Conservation (phyloP, 169 alveolate genomes). For the Miamiensis avidus region DNA sequence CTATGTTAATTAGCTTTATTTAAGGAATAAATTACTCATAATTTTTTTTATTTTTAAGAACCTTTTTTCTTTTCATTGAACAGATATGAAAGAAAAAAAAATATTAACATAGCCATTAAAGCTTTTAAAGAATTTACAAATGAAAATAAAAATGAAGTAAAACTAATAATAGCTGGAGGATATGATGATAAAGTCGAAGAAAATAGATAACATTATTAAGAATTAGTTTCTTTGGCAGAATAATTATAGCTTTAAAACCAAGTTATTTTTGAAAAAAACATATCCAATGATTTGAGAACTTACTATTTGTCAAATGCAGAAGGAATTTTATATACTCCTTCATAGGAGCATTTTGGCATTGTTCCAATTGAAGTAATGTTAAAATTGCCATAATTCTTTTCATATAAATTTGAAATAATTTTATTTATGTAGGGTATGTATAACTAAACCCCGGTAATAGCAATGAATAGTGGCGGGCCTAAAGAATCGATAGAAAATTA, state of each 20-base stretch:
- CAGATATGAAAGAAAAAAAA: constrained; percentile 91
- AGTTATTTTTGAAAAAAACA: constrained; percentile 83
- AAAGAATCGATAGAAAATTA: constrained; percentile 87
- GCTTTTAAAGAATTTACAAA: constrained; percentile 74
- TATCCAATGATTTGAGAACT: constrained; percentile 78
- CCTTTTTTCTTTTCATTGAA: constrained; percentile 79
- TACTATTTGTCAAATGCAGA: constrained; percentile 76
- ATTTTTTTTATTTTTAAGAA: too few relatives aligned
- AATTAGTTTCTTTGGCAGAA: constrained; percentile 57
- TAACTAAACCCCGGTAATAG: constrained; percentile 88
- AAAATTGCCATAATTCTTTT: too few relatives aligned
- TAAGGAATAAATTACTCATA: too few relatives aligned
- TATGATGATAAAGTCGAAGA: constrained; percentile 88
- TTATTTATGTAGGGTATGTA: constrained; percentile 75
- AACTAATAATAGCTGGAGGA: constrained; percentile 92
- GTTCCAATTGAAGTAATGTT: constrained; percentile 87
- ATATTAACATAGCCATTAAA: constrained; percentile 84
- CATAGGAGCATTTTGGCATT: constrained; percentile 95
- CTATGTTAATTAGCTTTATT: too few relatives aligned
- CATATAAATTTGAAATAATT: too few relatives aligned
- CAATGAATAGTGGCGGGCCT: constrained; percentile 95
- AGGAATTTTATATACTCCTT: constrained; percentile 93
- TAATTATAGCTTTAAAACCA: constrained; percentile 43
- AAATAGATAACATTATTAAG: constrained; percentile 81
- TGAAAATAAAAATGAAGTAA: constrained; percentile 43